Evolutionary conservation across 257 asterid species (phyloP), one percentile per base, ranked within the genome.

Genomic region (Primulina tabacum): DNA sequence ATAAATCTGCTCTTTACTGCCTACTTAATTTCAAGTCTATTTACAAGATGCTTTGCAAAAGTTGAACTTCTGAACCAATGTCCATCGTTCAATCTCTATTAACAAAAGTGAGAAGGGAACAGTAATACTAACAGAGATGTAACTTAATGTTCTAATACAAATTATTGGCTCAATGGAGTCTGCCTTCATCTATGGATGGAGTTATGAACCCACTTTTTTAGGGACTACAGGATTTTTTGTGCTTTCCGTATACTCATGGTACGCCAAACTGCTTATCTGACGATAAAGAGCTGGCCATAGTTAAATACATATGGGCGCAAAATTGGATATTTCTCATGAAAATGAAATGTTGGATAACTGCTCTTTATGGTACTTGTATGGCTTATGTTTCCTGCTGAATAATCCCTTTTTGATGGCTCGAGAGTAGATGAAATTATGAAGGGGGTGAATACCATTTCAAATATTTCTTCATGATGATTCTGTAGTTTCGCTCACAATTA

Each of bases 181-280:
- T 70, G 66, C 52, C 68, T 75, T n/a, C 28, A 65, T 62, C 71
- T 33, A 17, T 30, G 61, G 65, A 34, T 74, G 40, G 33, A 59
- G 68, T 37, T 50, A 58, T 29, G 62, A 12, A 28, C 2, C 30
- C 47, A 14, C 61, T 38, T 3, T 28, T 63, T 56, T n/a, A 47
- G 66, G 20, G 2, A 28, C 29, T 28, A 28, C 29, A 14, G 58
- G 38, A 28, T 32, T 29, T 30, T 34, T 47, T 7, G n/a, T 29
- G 18, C 56, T 11, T 43, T 43, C 12, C 7, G 6, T 43, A 43
- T 14, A 6, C n/a, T 43, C 53, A 43, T 4, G 2, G 53, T 43
- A 43, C n/a, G 12, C 30, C 35, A 28, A 61, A 17, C 64, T 16
- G 35, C 53, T 35, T 6, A 43, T 67, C 57, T 37, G 57, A 72